A percentile compares a stretch with the other conserved stretches of the same genome.
phyloP scores from a whole-genome alignment of 176 grass and related monocot genomes.

The Bothriochloa decipiens region DNA sequence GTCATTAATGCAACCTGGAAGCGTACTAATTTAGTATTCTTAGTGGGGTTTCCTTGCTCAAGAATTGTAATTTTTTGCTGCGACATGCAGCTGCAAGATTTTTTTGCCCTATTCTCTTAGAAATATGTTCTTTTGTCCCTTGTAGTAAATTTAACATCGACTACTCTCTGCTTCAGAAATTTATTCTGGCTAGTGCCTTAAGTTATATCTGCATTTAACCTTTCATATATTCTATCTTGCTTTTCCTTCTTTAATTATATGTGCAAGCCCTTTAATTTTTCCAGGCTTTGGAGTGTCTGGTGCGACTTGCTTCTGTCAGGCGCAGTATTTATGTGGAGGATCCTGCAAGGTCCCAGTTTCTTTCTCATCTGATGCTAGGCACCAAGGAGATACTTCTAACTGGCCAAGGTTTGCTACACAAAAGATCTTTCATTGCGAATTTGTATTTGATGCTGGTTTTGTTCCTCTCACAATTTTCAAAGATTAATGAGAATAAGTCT shows the following conservation, averaged over 20 bases:
- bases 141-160: constrained; percentile 21
- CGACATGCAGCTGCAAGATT: not conserved
- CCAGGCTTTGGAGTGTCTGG: constrained; percentile 96
- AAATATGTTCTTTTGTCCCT: not conserved
- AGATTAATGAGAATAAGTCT: not conserved
- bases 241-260: constrained; percentile 15
- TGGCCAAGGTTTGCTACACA: constrained; percentile 74
- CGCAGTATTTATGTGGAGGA: constrained; percentile 96
- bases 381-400: constrained; percentile 99
- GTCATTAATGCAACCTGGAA: constrained; percentile 24
- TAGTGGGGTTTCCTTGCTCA: constrained; percentile 6
- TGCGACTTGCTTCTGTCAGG: constrained; percentile 93
- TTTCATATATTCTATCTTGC: constrained; percentile 29
- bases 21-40: constrained; percentile 14
- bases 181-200: constrained; percentile 11
- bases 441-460: constrained; percentile 29
- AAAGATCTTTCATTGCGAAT: not conserved
- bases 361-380: constrained; percentile 91
- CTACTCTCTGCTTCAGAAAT: not conserved
- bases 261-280: constrained; percentile 27
- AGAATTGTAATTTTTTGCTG: constrained; percentile 16
- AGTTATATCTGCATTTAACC: not conserved
- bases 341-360: constrained; percentile 73
- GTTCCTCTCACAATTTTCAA: not conserved
- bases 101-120: not conserved